phyloP scores from a whole-genome alignment of 2,329 filamentous ascomycete genomes.

The Fusarium falciforme region DNA sequence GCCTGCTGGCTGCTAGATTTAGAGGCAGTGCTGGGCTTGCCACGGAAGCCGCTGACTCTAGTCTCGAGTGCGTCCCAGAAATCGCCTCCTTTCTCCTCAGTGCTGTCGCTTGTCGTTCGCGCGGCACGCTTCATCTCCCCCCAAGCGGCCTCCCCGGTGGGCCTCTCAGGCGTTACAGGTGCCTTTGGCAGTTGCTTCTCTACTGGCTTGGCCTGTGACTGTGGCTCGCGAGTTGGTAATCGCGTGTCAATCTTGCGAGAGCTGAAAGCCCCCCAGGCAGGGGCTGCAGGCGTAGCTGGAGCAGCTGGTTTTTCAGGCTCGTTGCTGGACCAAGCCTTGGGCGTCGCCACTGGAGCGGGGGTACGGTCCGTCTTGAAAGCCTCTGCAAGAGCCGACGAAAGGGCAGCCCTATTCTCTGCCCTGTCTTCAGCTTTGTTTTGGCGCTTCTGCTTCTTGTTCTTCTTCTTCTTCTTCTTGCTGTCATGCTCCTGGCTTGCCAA shows the following conservation, averaged over 20 bases:
- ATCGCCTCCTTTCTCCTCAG: not conserved
- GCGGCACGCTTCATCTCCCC: conserved; percentile 38
- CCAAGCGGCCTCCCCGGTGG: conserved; percentile 33
- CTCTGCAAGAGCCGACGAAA: conserved; percentile 47
- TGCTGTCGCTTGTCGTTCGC: conserved; percentile 9
- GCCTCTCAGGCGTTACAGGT: not conserved
- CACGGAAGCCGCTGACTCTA: conserved; percentile 35
- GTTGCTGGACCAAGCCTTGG: conserved; percentile 41
- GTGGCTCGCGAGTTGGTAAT: conserved; percentile 15
- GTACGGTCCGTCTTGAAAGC: conserved; percentile 47
- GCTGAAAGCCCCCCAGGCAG: conserved; percentile 41
- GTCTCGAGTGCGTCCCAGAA: conserved; percentile 43
- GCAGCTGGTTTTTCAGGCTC: conserved; percentile 12
- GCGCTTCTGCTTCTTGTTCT: not conserved
- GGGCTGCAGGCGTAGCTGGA: not conserved
- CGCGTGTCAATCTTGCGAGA: conserved; percentile 35
- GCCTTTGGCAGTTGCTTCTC: not conserved
- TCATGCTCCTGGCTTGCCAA: conserved; percentile 8
- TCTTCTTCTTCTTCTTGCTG: conserved; percentile 4
- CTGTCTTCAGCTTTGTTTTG: not conserved
- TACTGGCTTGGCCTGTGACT: not conserved
- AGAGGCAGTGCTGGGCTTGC: conserved; percentile 1
- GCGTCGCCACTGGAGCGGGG: conserved; percentile 41
- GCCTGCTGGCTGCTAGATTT: not conserved
- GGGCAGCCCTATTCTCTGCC: conserved; percentile 6